Evolutionary conservation across 73 alveolate species (phyloP).

Genomic region (Paramecium pentaurelia): DNA sequence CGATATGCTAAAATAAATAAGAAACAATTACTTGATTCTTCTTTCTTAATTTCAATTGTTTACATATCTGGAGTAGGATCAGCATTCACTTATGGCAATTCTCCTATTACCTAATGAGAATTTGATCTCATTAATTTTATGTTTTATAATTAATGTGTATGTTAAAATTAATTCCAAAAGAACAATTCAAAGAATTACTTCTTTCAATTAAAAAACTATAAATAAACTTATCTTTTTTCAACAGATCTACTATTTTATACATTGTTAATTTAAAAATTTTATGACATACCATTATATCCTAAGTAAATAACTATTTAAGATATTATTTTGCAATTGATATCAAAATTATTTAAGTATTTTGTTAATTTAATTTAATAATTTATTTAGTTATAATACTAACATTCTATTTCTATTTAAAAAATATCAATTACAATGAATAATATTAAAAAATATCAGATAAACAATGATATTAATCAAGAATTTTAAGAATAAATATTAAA

Average conservation of each 20-base stretch:
- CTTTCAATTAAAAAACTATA: background rate
- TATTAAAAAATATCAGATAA: too few relatives aligned
- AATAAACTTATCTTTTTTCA: background rate
- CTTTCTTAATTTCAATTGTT: background rate
- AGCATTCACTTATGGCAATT: conserved; percentile 1
- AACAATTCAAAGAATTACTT: background rate
- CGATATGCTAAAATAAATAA: conserved; percentile 1
- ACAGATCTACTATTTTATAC: background rate
- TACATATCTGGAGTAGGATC: conserved; percentile 50
- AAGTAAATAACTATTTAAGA: too few relatives aligned
- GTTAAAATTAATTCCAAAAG: background rate
- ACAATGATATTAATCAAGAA: too few relatives aligned
- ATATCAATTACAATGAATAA: too few relatives aligned
- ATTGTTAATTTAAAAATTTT: background rate
- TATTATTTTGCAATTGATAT: too few relatives aligned
- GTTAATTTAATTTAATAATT: too few relatives aligned
- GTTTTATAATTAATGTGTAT: background rate
- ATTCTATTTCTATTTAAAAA: too few relatives aligned
- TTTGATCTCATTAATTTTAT: background rate
- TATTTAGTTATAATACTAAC: too few relatives aligned
- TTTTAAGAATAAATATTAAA: too few relatives aligned
- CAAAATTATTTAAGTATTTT: too few relatives aligned
- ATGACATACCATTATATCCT: background rate
- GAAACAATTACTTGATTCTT: background rate
- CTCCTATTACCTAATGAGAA: background rate